Base-by-base conservation (phyloP, 2,329 filamentous ascomycete species). In the Phaeoacremonium minimum region DNA sequence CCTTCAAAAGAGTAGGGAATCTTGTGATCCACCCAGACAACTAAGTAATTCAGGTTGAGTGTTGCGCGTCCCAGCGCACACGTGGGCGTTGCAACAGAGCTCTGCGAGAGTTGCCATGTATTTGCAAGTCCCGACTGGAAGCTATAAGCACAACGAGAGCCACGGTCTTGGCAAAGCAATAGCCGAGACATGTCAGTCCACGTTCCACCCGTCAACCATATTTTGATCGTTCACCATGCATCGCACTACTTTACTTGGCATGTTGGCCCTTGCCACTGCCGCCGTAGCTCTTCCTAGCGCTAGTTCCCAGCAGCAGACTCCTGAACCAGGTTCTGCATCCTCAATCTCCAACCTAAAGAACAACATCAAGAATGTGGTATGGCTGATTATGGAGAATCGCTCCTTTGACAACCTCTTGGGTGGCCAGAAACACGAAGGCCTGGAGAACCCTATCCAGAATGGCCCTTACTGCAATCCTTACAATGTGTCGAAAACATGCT, bases 311-410 rank as follows among this genome's bases (percentile, higher is more conserved):
- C 32, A 33, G 18, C 22, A 26, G 22, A 26, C 22, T 33, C 14
- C 16, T 7, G 9, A 26, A n/a, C 22, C 22, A 26, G 36, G 40
- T 15, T 45, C 43, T 4, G 22, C 37, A 11, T 35, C 36, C 17
- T 45, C 43, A 4, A 38, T 45, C 30, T 18, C 26, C 9, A 43
- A 45, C 15, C 32, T 45, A 45, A 53, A 48, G 30, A 45, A 40
- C 35, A 63, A 60, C 35, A 67, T 68, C 45, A 65, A 66, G 46
- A 66, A 65, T 46, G 61, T 69, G 9, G 63, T 68, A 30, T 59
- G 67, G n/a, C 48, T 68, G 15, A 61, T 67, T 4, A 58, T 63
- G 52, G 60, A 63, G 44, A 63, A 63, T 42, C 60, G 60, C 35
- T 63, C 61, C 2, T 45, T 63, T 18, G 61, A 64, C 40, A 64